phyloP scores from a whole-genome alignment of 352 stramenopile species.

The Thalassiosira mediterranea region DNA sequence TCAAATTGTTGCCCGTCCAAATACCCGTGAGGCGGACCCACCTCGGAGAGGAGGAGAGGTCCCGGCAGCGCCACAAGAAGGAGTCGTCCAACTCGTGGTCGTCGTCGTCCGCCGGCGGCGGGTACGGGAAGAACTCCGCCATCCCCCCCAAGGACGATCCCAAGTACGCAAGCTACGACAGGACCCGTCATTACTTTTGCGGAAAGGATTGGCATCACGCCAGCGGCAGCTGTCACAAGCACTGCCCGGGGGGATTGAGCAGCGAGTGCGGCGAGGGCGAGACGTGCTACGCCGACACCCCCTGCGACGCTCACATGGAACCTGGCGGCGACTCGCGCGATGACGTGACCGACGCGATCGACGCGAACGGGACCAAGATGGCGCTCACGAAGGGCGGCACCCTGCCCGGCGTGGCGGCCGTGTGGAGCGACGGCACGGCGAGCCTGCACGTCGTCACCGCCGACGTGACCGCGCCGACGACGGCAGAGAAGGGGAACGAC shows the following conservation, averaged over 20 bases:
- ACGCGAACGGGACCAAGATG: constrained; percentile 34
- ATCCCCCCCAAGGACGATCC: constrained; percentile 44
- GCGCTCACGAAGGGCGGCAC: constrained; percentile 54
- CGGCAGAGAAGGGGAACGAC: constrained; percentile 11
- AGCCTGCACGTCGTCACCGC: constrained; percentile 69
- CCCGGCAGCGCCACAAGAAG: constrained; percentile 45
- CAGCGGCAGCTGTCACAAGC: constrained; percentile 57
- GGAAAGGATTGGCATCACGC: constrained; percentile 82
- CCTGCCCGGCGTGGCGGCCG: constrained; percentile 62
- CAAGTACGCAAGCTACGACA: constrained; percentile 40
- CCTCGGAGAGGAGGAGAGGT: constrained; percentile 54
- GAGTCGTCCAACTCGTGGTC: not conserved
- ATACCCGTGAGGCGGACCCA: constrained; percentile 39
- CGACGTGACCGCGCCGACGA: constrained; percentile 14
- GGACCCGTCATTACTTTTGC: constrained; percentile 79
- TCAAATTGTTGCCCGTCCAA: constrained; percentile 45
- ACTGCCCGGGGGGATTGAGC: constrained; percentile 62
- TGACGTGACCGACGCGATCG: constrained; percentile 1
- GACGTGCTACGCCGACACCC: constrained; percentile 81
- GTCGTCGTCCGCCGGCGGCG: not conserved
- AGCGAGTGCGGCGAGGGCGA: constrained; percentile 69
- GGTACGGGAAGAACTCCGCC: constrained; percentile 37
- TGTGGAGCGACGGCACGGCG: constrained; percentile 79
- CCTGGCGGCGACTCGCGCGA: constrained; percentile 4
- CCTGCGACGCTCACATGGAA: constrained; percentile 46